Percentiles rank a stretch among this genome's conserved stretches.
These are phyloP conservation scores for Thielaviopsis musarum DNA, from an alignment of 2,329 filamentous ascomycete species.

Conservation along the genomic window DNA sequence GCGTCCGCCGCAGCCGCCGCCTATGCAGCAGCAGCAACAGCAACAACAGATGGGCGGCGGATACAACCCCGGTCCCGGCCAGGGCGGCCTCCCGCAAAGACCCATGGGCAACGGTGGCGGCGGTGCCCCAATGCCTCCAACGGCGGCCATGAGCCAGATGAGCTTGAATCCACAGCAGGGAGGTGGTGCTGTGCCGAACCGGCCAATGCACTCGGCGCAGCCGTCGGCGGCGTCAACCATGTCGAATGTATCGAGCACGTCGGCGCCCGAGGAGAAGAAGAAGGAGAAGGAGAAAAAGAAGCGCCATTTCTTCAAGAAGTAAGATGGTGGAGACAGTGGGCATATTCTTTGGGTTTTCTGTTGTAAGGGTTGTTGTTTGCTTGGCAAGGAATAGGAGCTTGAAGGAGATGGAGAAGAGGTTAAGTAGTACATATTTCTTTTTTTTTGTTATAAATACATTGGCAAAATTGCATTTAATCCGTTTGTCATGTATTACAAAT, in stretches of 20 bases:
- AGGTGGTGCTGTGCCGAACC: neutral
- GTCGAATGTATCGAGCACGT: constrained; percentile 6
- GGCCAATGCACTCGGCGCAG: constrained; percentile 10
- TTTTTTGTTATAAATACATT: neutral
- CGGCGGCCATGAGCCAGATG: constrained; percentile 9
- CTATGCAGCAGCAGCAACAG: constrained; percentile 2
- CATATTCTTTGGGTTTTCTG: neutral
- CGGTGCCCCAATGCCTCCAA: neutral
- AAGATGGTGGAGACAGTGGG: neutral
- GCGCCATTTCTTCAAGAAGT: constrained; percentile 12
- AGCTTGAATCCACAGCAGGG: constrained; percentile 3
- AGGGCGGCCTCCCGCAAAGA: neutral
- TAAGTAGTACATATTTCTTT: no score
- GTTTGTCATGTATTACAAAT: no score
- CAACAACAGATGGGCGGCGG: constrained; percentile 1
- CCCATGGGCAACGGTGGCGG: neutral
- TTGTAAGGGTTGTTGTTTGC: no score
- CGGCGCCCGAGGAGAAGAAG: constrained; percentile 5
- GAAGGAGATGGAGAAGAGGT: no score
- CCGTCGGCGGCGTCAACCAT: constrained; percentile 9
- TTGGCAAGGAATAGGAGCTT: no score
- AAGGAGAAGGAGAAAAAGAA: constrained; percentile 13
- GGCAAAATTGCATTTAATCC: neutral
- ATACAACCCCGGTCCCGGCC: neutral
- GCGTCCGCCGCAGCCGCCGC: constrained; percentile 4